phyloP scores from a whole-genome alignment of 805 yeast genomes.

The Ogataea ganodermae region DNA sequence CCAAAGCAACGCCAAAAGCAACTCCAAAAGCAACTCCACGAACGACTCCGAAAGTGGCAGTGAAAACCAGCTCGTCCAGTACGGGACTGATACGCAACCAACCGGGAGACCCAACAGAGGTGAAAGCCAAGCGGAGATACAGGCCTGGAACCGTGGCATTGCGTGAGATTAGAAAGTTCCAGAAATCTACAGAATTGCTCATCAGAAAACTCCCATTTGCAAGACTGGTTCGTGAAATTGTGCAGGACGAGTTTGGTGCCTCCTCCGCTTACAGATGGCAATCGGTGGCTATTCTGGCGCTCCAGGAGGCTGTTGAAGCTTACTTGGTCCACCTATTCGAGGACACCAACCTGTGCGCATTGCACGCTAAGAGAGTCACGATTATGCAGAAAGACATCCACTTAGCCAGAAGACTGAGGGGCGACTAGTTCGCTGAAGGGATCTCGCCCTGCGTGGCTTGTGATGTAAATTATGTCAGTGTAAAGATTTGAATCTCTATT shows the following conservation, averaged over 20 bases:
- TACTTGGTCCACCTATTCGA: slow-evolving; percentile 71
- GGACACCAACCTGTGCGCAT: slow-evolving; percentile 75
- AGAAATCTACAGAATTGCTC: slow-evolving; percentile 65
- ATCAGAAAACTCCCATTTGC: slow-evolving; percentile 78
- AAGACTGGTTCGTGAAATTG: slow-evolving; percentile 71
- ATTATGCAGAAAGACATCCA: slow-evolving; percentile 84
- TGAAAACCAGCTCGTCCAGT: slow-evolving; percentile 7
- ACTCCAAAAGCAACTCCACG: slow-evolving; percentile 11
- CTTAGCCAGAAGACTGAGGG: slow-evolving; percentile 54
- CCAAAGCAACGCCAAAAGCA: slow-evolving; percentile 9
- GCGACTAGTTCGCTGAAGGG: slow-evolving; percentile 9
- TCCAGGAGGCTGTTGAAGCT: slow-evolving; percentile 83
- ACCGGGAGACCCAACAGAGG: slow-evolving; percentile 55
- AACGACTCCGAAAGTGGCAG: slow-evolving; percentile 8
- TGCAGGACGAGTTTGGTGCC: slow-evolving; percentile 59
- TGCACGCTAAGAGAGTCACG: slow-evolving; percentile 82
- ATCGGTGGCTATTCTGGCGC: slow-evolving; percentile 70
- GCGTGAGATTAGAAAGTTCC: slow-evolving; percentile 67
- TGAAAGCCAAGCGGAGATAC: slow-evolving; percentile 41
- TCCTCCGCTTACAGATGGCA: slow-evolving; percentile 70
- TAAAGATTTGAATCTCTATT: not conserved
- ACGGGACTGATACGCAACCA: slow-evolving; percentile 47
- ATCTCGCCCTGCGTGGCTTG: no score
- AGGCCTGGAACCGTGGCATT: slow-evolving; percentile 69
- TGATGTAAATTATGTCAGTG: not conserved